Conservation (phyloP, 163 green algal genomes). For the Smithsoniella earleae region DNA sequence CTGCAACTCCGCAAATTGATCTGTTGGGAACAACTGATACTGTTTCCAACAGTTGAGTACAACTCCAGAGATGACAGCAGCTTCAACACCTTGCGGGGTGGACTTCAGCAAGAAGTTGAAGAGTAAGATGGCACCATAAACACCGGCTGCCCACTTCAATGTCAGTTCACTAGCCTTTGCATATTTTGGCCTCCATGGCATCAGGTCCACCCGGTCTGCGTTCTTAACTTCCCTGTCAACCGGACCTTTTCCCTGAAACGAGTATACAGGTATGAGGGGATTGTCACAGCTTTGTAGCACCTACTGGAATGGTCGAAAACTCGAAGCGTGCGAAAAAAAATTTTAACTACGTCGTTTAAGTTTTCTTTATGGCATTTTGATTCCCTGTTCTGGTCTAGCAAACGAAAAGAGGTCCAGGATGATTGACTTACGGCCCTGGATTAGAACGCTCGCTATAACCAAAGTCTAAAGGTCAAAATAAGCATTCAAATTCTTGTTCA, state of each 20-base stretch:
- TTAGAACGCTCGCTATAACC: neutral
- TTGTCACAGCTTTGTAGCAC: no score
- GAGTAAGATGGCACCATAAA: conserved; percentile 28
- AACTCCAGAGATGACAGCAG: neutral
- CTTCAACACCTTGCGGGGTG: conserved; percentile 7
- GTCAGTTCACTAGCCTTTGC: neutral
- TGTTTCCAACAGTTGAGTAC: conserved; percentile 31
- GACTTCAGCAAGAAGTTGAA: conserved; percentile 30
- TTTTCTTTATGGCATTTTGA: neutral
- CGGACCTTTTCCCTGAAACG: conserved; percentile 17
- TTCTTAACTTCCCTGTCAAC: conserved; percentile 13
- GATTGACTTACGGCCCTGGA: neutral
- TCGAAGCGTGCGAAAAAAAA: no score
- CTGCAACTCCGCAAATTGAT: conserved; percentile 28
- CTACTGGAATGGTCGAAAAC: no score
- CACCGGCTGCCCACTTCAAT: conserved; percentile 8
- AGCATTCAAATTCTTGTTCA: neutral
- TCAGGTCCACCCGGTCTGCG: neutral
- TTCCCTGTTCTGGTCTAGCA: neutral
- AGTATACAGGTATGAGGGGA: neutral
- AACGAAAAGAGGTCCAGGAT: neutral
- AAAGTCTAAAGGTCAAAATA: no score
- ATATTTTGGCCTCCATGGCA: conserved; percentile 1
- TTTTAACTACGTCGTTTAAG: no score
- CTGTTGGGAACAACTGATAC: conserved; percentile 26